Evolutionary conservation across 2,329 filamentous ascomycete species (phyloP).

Genomic region (Alternaria incomplexa): DNA sequence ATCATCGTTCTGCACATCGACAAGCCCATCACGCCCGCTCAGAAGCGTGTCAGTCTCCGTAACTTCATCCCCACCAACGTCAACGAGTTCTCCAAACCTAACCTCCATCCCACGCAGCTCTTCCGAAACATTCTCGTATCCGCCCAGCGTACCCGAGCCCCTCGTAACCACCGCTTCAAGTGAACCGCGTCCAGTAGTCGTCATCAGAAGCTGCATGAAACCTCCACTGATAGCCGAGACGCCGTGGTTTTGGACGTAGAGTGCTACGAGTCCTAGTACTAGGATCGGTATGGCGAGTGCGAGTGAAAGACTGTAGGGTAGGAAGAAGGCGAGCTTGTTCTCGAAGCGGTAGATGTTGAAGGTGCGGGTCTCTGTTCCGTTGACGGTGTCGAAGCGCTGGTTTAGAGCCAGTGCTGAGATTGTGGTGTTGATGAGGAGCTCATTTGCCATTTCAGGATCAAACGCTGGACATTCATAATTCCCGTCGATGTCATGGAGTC

Average conservation of each 20-base stretch:
- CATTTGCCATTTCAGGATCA: neutral
- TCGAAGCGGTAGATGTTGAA: neutral
- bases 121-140: neutral
- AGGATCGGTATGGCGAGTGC: accelerated
- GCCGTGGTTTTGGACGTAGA: neutral
- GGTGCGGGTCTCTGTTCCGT: neutral
- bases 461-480: neutral
- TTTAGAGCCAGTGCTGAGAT: neutral
- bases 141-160: neutral
- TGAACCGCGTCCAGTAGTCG: neutral
- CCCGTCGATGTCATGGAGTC: neutral
- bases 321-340: neutral
- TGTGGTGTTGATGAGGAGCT: neutral
- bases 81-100: neutral
- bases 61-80: neutral
- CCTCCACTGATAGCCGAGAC: neutral
- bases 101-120: neutral
- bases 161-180: neutral
- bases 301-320: neutral
- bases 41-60: neutral
- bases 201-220: neutral
- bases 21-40: neutral
- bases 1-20: neutral
- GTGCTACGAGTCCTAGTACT: neutral
- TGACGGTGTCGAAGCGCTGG: neutral